Evolutionary conservation across 371 early-diverging fungal genomes (phyloP).

Genomic region (Dinochytrium kinnereticum): DNA sequence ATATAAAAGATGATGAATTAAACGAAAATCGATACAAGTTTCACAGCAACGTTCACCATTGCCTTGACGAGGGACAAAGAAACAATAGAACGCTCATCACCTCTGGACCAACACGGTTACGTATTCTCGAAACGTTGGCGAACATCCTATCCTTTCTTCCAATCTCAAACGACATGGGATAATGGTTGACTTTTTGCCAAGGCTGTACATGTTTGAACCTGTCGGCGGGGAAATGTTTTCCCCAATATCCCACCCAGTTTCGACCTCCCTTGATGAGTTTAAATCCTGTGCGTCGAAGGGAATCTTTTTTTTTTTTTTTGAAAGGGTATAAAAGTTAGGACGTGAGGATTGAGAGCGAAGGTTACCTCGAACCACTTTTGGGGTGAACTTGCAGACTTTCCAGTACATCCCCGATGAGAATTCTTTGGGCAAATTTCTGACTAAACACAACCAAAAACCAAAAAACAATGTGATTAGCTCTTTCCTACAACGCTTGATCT

Average conservation of each 20-base stretch:
- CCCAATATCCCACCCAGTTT: conserved; percentile 52
- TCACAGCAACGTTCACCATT: no score
- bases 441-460: no score
- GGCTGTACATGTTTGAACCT: conserved; percentile 42
- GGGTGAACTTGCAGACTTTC: conserved; percentile 49
- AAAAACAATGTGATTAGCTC: no score
- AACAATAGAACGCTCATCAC: not conserved
- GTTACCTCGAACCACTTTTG: conserved; percentile 47
- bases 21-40: no score
- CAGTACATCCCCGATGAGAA: conserved; percentile 33
- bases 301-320: conserved; percentile 27
- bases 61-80: no score
- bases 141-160: conserved; percentile 52
- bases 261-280: conserved; percentile 41
- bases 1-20: no score
- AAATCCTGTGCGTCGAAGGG: conserved; percentile 41
- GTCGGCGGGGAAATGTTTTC: conserved; percentile 45
- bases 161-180: conserved; percentile 52
- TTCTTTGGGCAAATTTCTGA: conserved; percentile 6
- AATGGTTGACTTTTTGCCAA: conserved; percentile 57
- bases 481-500: no score
- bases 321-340: not conserved
- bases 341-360: not conserved
- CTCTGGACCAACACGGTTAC: conserved; percentile 17
- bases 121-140: conserved; percentile 30